Percentiles rank a stretch among this genome's conserved stretches.
These are phyloP conservation scores for Cornus kousa DNA, from an alignment of 148 eudicot species.

Conservation along the genomic window DNA sequence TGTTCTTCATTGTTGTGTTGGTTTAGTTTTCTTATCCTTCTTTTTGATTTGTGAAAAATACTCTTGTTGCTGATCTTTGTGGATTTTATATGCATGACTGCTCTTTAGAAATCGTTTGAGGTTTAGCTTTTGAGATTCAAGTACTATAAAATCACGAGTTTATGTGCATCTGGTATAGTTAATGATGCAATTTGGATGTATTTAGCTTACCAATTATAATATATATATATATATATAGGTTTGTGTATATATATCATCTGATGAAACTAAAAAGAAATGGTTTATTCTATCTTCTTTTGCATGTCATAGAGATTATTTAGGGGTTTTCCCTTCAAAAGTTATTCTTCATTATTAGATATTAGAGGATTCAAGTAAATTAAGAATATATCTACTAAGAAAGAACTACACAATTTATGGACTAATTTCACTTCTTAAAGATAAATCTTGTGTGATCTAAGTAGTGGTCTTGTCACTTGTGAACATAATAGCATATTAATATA, in stretches of 20 bases:
- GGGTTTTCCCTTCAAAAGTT: constrained; percentile 6
- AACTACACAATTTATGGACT: constrained; percentile 2
- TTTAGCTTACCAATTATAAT: background rate
- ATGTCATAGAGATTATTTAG: constrained; percentile 7
- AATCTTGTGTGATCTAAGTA: background rate
- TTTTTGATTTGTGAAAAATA: constrained; percentile 18
- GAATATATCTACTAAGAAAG: background rate
- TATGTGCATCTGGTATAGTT: background rate
- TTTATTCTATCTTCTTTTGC: background rate
- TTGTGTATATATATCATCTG: background rate
- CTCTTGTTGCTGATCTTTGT: constrained; percentile 14
- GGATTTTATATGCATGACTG: constrained; percentile 12
- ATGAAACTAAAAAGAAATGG: background rate
- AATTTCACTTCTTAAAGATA: background rate
- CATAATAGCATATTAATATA: background rate
- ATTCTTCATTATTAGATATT: background rate
- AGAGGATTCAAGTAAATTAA: background rate
- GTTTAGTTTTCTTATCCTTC: background rate
- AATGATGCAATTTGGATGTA: constrained; percentile 1
- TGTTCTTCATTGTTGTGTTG: constrained; percentile 3
- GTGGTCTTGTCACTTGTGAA: constrained; percentile 1
- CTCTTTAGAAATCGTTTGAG: constrained; percentile 16
- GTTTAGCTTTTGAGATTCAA: constrained; percentile 34
- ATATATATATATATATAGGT: background rate
- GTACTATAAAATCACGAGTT: background rate